Evolutionary conservation across 108 stramenopile genomes (phyloP).

Genomic region (Schizochytrium sp.): DNA sequence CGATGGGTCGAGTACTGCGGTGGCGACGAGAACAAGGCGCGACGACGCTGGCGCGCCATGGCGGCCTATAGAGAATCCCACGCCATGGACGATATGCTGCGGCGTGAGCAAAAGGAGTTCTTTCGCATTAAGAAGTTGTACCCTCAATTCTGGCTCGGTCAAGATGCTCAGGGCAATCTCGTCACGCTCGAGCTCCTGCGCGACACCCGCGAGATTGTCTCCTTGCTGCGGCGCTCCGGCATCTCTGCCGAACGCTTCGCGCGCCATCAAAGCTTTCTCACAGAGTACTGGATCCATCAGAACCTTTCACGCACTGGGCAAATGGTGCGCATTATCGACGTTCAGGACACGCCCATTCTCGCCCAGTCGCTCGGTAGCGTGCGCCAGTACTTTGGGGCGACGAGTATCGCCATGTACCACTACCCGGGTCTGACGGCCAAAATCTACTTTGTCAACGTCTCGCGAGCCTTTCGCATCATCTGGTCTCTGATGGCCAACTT

Average conservation of each 20-base stretch:
- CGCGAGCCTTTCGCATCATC: background rate
- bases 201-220: background rate
- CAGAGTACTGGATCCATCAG: background rate
- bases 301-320: background rate
- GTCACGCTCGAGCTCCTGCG: background rate
- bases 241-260: background rate
- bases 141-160: background rate
- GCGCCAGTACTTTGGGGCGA: background rate
- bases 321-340: background rate
- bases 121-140: background rate
- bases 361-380: background rate
- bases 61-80: background rate
- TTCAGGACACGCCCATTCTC: background rate
- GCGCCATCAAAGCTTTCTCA: background rate
- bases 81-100: background rate
- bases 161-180: background rate
- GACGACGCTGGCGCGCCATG: background rate
- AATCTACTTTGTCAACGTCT: background rate
- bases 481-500: background rate
- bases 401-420: background rate
- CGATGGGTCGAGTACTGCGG: background rate
- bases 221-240: background rate
- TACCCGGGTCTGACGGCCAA: background rate
- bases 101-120: background rate
- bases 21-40: background rate